These are phyloP conservation scores for Santalum album DNA, from an alignment of 164 flowering plant genomes.

Conservation along the genomic window DNA sequence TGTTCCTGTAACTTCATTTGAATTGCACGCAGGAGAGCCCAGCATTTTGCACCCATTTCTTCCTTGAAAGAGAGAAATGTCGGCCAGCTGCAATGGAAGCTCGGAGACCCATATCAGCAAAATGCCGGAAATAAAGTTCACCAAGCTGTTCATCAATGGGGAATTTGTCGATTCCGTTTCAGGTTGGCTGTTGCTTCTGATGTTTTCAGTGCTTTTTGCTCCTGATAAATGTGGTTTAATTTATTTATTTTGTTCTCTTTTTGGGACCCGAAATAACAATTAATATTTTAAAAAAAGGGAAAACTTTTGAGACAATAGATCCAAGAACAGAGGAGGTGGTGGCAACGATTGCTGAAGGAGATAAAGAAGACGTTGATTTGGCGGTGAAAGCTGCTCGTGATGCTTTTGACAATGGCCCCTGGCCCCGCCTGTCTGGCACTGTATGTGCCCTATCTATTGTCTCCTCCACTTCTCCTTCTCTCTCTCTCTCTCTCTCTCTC, in stretches of 20 bases:
- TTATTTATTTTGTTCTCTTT: neutral
- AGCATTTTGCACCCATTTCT: no score
- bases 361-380: constrained; percentile 61
- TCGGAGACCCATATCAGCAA: constrained; percentile 7
- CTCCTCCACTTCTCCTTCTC: no score
- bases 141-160: constrained; percentile 31
- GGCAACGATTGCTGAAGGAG: constrained; percentile 64
- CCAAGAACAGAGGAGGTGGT: constrained; percentile 64
- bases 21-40: no score
- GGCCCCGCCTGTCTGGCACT: constrained; percentile 71
- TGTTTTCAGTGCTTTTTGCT: neutral
- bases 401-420: constrained; percentile 77
- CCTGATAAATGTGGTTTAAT: neutral
- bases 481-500: no score
- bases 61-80: constrained; percentile 13
- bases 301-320: constrained; percentile 73
- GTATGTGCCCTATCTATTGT: constrained; percentile 26
- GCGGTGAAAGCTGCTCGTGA: constrained; percentile 80
- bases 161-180: constrained; percentile 26
- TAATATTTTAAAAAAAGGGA: constrained; percentile 35
- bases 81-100: constrained; percentile 7
- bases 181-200: constrained; percentile 23
- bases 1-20: no score
- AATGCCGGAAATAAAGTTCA: constrained; percentile 36
- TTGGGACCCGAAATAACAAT: neutral